phyloP scores from a whole-genome alignment of 306 rosid genomes.

The Lablab purpureus region DNA sequence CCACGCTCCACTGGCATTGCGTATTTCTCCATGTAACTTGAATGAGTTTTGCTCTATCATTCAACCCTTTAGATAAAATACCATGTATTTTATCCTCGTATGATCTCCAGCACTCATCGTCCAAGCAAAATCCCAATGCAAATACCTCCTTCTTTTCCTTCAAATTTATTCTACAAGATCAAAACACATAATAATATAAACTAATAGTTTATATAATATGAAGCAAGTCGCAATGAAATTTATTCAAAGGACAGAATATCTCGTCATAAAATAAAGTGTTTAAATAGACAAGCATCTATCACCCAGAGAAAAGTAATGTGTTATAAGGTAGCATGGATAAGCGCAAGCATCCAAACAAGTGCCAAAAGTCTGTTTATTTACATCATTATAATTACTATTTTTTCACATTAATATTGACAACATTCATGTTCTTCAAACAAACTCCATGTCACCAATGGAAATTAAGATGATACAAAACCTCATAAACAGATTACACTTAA shows the following conservation, averaged over 20 bases:
- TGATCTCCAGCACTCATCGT: slow-evolving; percentile 93
- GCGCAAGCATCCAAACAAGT: slow-evolving; percentile 1
- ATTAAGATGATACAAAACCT: background rate
- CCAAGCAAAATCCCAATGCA: slow-evolving; percentile 77
- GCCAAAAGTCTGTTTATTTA: slow-evolving; percentile 1
- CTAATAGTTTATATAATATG: slow-evolving; percentile 31
- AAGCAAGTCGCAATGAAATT: slow-evolving; percentile 35
- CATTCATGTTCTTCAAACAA: slow-evolving; percentile 13
- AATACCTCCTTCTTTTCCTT: slow-evolving; percentile 67
- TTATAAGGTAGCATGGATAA: slow-evolving; percentile 19
- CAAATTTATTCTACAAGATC: slow-evolving; percentile 71
- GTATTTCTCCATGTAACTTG: slow-evolving; percentile 85
- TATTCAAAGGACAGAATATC: slow-evolving; percentile 21
- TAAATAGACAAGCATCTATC: slow-evolving; percentile 25
- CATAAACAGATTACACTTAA: background rate
- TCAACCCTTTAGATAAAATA: slow-evolving; percentile 74
- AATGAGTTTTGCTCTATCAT: slow-evolving; percentile 75
- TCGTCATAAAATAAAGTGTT: background rate
- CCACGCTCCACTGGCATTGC: slow-evolving; percentile 60
- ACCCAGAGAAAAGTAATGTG: slow-evolving; percentile 18
- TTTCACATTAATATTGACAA: background rate
- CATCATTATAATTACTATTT: slow-evolving; percentile 9
- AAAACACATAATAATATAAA: slow-evolving; percentile 41
- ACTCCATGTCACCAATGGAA: background rate
- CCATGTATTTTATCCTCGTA: slow-evolving; percentile 82